These are phyloP conservation scores for Medicago arabica DNA, from an alignment of 306 rosid genomes.

Conservation along the genomic window DNA sequence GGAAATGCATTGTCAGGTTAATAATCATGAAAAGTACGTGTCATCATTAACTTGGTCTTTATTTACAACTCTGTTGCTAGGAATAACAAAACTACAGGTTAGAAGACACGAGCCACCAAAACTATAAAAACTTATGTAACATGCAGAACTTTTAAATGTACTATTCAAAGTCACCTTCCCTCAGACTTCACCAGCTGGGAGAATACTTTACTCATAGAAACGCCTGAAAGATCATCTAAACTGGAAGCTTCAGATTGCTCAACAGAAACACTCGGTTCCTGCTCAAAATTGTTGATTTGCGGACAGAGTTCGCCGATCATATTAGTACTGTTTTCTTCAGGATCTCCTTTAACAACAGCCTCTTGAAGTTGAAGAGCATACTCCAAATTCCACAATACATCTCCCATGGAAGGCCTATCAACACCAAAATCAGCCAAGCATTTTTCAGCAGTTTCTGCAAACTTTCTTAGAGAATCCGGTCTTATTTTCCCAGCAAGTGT, in stretches of 20 bases:
- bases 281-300: slow-evolving; percentile 68
- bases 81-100: slow-evolving; percentile 3
- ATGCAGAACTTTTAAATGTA: slow-evolving; percentile 15
- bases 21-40: slow-evolving; percentile 32
- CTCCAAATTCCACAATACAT: slow-evolving; percentile 93
- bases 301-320: slow-evolving; percentile 93
- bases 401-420: slow-evolving; percentile 94
- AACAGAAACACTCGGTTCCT: slow-evolving; percentile 53
- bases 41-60: slow-evolving; percentile 26
- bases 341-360: slow-evolving; percentile 73
- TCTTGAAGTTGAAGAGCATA: slow-evolving; percentile 92
- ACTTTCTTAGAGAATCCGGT: slow-evolving; percentile 88
- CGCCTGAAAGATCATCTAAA: slow-evolving; percentile 86
- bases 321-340: slow-evolving; percentile 88
- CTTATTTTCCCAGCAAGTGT: slow-evolving; percentile 74
- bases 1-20: slow-evolving; percentile 4
- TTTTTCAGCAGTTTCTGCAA: slow-evolving; percentile 93
- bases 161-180: slow-evolving; percentile 67
- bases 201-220: slow-evolving; percentile 95
- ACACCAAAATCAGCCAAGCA: slow-evolving; percentile 92
- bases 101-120: slow-evolving; percentile 32
- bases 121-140: slow-evolving; percentile 22
- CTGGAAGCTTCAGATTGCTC: slow-evolving; percentile 55
- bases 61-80: slow-evolving; percentile 34
- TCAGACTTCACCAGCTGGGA: slow-evolving; percentile 96